A percentile compares a stretch with the other conserved stretches of the same genome.
These are phyloP conservation scores for Stentor coeruleus DNA, from an alignment of 73 alveolate genomes.

Conservation along the genomic window DNA sequence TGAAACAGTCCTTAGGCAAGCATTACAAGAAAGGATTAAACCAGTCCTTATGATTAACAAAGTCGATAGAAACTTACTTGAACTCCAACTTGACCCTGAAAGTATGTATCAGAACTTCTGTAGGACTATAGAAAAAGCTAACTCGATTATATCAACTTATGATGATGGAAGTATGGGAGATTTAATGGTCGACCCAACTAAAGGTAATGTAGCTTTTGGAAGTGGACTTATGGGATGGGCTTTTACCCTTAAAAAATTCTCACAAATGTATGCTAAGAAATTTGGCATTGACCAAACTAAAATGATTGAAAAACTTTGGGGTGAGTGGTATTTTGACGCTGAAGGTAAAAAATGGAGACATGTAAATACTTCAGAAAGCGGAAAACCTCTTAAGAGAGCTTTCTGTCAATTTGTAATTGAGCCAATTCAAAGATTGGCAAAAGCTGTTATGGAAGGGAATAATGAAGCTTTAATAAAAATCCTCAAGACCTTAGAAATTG, in stretches of 20 bases:
- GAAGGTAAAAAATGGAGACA: background rate
- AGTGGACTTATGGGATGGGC: background rate
- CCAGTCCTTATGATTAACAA: constrained; percentile 87
- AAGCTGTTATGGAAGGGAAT: background rate
- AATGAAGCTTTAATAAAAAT: too few relatives aligned
- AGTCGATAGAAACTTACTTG: constrained; percentile 29
- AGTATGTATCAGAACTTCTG: background rate
- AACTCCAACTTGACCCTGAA: background rate
- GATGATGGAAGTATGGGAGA: background rate
- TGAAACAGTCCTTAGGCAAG: constrained; percentile 87
- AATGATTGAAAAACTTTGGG: background rate
- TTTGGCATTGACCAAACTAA: background rate
- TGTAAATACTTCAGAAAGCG: background rate
- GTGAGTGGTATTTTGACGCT: background rate
- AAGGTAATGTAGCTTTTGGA: background rate
- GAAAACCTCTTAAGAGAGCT: background rate
- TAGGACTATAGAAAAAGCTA: background rate
- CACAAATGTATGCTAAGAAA: background rate
- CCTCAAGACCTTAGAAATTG: too few relatives aligned
- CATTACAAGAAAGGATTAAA: constrained; percentile 91
- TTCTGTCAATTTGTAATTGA: background rate
- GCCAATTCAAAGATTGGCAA: constrained; percentile 4
- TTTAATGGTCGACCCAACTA: background rate
- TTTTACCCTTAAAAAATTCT: background rate
- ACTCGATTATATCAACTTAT: background rate